These are phyloP conservation scores for Curvularia spicifera DNA, from an alignment of 2,329 filamentous ascomycete genomes.

Conservation along the genomic window DNA sequence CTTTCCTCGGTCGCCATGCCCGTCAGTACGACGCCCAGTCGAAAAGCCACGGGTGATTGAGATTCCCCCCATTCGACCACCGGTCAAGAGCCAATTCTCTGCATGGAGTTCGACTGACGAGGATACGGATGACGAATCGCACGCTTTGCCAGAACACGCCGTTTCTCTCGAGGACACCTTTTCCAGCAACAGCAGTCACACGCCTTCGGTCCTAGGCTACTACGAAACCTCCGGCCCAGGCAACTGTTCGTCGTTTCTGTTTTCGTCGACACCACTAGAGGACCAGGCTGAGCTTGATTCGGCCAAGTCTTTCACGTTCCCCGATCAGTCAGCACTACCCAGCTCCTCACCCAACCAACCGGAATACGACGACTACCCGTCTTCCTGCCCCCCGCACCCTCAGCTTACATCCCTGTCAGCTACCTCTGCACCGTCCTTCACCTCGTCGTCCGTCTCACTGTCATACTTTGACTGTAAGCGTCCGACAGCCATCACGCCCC, in stretches of 20 bases:
- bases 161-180: constrained; percentile 4
- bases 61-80: constrained; percentile 43
- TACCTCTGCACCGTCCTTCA: constrained; percentile 43
- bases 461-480: constrained; percentile 47
- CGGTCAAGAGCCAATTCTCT: constrained; percentile 45
- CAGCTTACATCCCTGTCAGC: constrained; percentile 41
- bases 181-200: constrained; percentile 30
- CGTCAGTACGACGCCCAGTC: constrained; percentile 19
- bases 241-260: constrained; percentile 38
- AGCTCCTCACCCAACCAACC: constrained; percentile 19
- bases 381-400: constrained; percentile 35
- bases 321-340: constrained; percentile 22
- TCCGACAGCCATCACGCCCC: constrained; percentile 28
- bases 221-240: constrained; percentile 32
- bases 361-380: constrained; percentile 31
- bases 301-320: constrained; percentile 32
- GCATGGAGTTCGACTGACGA: constrained; percentile 49
- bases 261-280: constrained; percentile 40
- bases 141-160: constrained; percentile 24
- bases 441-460: constrained; percentile 27
- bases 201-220: constrained; percentile 42
- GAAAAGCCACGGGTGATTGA: constrained; percentile 36
- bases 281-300: constrained; percentile 29
- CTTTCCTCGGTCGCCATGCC: constrained; percentile 32
- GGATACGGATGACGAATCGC: constrained; percentile 37